These are phyloP conservation scores for Lophium mytilinum DNA, from an alignment of 495 filamentous ascomycete genomes.

Conservation along the genomic window DNA sequence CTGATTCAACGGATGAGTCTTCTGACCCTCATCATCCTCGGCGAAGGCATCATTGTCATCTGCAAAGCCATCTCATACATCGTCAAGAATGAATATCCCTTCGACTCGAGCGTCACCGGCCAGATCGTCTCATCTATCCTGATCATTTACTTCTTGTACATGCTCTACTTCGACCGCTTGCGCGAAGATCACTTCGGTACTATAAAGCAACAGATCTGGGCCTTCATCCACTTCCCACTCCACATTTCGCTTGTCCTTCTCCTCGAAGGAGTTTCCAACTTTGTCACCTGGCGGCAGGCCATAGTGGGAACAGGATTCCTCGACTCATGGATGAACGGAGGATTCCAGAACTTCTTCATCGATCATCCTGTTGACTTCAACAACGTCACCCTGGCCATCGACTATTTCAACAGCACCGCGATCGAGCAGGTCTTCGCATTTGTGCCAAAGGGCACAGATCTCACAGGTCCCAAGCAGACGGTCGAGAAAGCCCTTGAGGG, in stretches of 20 bases:
- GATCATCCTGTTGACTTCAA: not conserved
- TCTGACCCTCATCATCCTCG: conserved; percentile 61
- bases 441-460: conserved; percentile 18
- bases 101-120: conserved; percentile 42
- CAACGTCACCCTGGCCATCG: not conserved
- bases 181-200: conserved; percentile 44
- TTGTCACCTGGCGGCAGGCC: conserved; percentile 22
- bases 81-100: conserved; percentile 45
- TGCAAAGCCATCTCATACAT: conserved; percentile 48
- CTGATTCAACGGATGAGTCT: conserved; percentile 59
- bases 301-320: not conserved
- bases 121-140: conserved; percentile 29
- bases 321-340: not conserved
- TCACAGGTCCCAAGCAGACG: not conserved
- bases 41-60: conserved; percentile 53
- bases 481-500: conserved; percentile 18
- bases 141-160: conserved; percentile 55
- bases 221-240: conserved; percentile 61
- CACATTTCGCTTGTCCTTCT: conserved; percentile 56
- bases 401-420: not conserved
- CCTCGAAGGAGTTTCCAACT: conserved; percentile 42
- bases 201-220: conserved; percentile 55
- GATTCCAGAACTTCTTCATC: not conserved
- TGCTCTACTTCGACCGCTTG: conserved; percentile 61
- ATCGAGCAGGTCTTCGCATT: conserved; percentile 10